Conservation (phyloP, 2,329 filamentous ascomycete species). For the Nemania serpens region DNA sequence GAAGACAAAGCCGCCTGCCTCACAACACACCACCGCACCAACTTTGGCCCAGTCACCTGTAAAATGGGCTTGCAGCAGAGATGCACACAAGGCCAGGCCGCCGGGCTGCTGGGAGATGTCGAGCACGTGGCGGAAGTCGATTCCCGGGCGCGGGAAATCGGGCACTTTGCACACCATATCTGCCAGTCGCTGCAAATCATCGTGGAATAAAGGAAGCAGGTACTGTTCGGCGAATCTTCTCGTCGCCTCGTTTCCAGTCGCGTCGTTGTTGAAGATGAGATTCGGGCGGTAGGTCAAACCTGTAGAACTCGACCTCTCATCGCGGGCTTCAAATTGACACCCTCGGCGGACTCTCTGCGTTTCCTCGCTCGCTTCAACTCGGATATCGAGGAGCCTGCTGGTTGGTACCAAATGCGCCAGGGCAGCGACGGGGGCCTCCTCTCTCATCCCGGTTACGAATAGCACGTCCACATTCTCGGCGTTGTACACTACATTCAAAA, state of each 20-base stretch:
- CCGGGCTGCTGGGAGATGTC: slow-evolving; percentile 55
- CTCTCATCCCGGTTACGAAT: slow-evolving; percentile 67
- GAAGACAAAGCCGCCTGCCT: slow-evolving; percentile 61
- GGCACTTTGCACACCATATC: slow-evolving; percentile 55
- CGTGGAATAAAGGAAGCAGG: slow-evolving; percentile 53
- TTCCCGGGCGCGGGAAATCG: slow-evolving; percentile 55
- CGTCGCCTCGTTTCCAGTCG: slow-evolving; percentile 45
- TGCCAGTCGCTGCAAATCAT: slow-evolving; percentile 51
- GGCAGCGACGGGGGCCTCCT: slow-evolving; percentile 58
- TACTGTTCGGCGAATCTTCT: slow-evolving; percentile 47
- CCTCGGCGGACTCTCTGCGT: slow-evolving; percentile 46
- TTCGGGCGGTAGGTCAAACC: slow-evolving; percentile 45
- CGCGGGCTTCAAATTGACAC: slow-evolving; percentile 9
- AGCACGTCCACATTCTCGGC: slow-evolving; percentile 56
- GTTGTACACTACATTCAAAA: slow-evolving; percentile 50
- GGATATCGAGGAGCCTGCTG: slow-evolving; percentile 59
- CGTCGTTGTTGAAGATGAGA: slow-evolving; percentile 58
- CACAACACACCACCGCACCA: slow-evolving; percentile 55
- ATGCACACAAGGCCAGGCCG: slow-evolving; percentile 56
- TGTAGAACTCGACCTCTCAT: slow-evolving; percentile 30
- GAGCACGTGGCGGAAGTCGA: slow-evolving; percentile 64
- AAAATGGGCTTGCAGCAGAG: slow-evolving; percentile 54
- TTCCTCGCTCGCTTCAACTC: slow-evolving; percentile 48
- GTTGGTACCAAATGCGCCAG: slow-evolving; percentile 60
- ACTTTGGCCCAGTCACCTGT: slow-evolving; percentile 52